Conservation (phyloP, 305 asterid genomes). For the Fraxinus ornus region DNA sequence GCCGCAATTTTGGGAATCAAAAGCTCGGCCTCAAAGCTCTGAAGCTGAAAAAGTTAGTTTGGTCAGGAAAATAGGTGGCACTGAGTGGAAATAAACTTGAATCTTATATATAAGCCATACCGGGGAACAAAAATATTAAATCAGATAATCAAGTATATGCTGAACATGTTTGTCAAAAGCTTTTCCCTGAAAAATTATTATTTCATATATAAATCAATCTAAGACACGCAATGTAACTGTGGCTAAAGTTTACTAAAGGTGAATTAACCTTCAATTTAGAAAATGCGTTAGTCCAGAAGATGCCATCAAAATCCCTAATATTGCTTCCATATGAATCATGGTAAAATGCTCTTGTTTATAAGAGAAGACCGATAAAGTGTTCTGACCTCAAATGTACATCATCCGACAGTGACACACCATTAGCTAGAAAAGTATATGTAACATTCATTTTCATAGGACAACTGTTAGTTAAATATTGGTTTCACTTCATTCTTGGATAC, state of each 20-base stretch:
- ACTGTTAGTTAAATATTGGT: neutral
- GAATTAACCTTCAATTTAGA: neutral
- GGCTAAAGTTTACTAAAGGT: neutral
- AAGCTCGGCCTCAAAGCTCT: constrained; percentile 89
- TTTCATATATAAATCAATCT: neutral
- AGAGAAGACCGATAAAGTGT: neutral
- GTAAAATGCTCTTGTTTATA: neutral
- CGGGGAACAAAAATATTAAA: neutral
- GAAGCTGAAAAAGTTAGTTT: constrained; percentile 49
- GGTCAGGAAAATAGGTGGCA: neutral
- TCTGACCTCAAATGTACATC: neutral
- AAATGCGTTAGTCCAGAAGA: neutral
- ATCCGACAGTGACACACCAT: neutral
- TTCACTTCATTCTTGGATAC: neutral
- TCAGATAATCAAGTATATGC: neutral
- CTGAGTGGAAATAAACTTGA: neutral
- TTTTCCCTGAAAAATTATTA: neutral
- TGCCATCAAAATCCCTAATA: neutral
- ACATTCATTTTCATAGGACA: neutral
- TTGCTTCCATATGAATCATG: neutral
- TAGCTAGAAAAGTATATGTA: neutral
- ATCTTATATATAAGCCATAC: neutral
- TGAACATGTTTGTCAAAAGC: neutral
- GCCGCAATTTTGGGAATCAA: constrained; percentile 73
- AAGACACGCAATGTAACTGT: neutral